phyloP scores from a whole-genome alignment of 176 grass and related monocot genomes.

The barley (Hordeum vulgare) region MorexV3_pseudomolecules_assembly NC_058521.1:604996340-604996839 shows the following conservation, averaged over 20 bases:
- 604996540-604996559: slow-evolving; percentile 21
- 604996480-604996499: slow-evolving; percentile 95
- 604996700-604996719: slow-evolving; percentile 83
- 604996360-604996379: slow-evolving; percentile 93
- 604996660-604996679: slow-evolving; percentile 92
- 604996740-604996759: slow-evolving; percentile 61
- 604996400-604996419: slow-evolving; percentile 86
- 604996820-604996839: slow-evolving; percentile 64
- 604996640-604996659: slow-evolving; percentile 67
- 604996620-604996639: background rate
- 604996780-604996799: slow-evolving; percentile 78
- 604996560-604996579: background rate
- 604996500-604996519: slow-evolving; percentile 92
- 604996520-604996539: slow-evolving; percentile 88
- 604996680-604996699: slow-evolving; percentile 61
- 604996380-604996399: slow-evolving; percentile 76
- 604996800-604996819: slow-evolving; percentile 77
- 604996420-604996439: slow-evolving; percentile 70
- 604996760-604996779: slow-evolving; percentile 61
- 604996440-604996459: slow-evolving; percentile 84
- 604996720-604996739: slow-evolving; percentile 55
- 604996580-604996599: background rate
- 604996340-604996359: slow-evolving; percentile 71
- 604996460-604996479: slow-evolving; percentile 89
- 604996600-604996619: background rate